phyloP scores from a whole-genome alignment of 1,284 basidiomycete genomes.

The Cryptococcus floricola region DNA sequence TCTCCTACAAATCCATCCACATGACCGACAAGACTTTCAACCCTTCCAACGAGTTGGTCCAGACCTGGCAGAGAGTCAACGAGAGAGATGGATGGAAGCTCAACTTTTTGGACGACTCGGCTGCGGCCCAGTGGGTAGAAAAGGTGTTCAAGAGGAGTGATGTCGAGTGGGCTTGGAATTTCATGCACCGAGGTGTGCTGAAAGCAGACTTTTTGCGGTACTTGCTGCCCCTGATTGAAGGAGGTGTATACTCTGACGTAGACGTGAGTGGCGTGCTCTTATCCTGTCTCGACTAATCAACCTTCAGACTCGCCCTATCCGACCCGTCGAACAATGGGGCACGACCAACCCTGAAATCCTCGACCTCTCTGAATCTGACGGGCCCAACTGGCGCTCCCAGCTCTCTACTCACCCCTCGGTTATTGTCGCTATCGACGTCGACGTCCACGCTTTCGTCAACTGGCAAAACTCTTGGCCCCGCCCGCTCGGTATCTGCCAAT shows the following conservation, averaged over 20 bases:
- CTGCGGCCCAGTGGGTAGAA: constrained; percentile 38
- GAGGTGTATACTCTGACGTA: constrained; percentile 49
- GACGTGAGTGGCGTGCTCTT: constrained; percentile 29
- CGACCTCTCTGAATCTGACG: constrained; percentile 30
- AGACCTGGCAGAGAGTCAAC: constrained; percentile 29
- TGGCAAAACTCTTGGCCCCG: constrained; percentile 40
- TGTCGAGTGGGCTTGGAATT: constrained; percentile 42
- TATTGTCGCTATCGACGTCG: constrained; percentile 48
- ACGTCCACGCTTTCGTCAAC: constrained; percentile 36
- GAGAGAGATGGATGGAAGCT: constrained; percentile 35
- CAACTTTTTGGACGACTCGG: constrained; percentile 41
- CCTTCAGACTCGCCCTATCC: constrained; percentile 27
- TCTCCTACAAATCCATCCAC: constrained; percentile 34
- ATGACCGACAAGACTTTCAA: constrained; percentile 36
- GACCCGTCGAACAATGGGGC: constrained; percentile 44
- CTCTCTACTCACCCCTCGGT: constrained; percentile 36
- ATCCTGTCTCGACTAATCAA: background rate
- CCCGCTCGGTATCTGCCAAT: constrained; percentile 46
- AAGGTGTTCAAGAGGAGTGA: constrained; percentile 27
- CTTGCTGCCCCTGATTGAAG: constrained; percentile 46
- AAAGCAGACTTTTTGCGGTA: constrained; percentile 50
- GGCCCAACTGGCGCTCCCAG: constrained; percentile 18
- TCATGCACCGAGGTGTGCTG: constrained; percentile 43
- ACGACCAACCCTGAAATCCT: constrained; percentile 23
- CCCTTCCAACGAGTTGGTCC: constrained; percentile 8